These are phyloP conservation scores for Elasticomyces elasticus DNA, from an alignment of 495 filamentous ascomycete species.

Conservation along the genomic window DNA sequence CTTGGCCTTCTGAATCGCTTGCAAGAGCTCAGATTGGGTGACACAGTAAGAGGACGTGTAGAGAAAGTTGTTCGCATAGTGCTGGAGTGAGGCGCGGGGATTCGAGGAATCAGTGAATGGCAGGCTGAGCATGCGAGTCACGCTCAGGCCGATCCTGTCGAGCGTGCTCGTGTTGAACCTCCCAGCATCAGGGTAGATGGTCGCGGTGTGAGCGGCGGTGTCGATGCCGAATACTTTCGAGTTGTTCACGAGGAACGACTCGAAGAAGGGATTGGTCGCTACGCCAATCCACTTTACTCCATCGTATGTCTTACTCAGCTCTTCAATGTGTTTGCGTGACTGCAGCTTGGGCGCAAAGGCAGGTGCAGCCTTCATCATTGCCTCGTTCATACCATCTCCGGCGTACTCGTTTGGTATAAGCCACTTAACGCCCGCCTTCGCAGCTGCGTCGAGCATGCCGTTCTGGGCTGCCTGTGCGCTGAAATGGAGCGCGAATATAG, in stretches of 20 bases:
- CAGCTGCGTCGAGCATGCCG: slow-evolving; percentile 48
- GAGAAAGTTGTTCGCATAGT: slow-evolving; percentile 34
- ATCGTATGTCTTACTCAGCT: slow-evolving; percentile 1
- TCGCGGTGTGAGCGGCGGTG: not conserved
- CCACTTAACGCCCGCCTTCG: slow-evolving; percentile 48
- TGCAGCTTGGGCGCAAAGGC: not conserved
- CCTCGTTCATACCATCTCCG: not conserved
- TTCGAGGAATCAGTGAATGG: not conserved
- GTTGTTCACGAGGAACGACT: not conserved
- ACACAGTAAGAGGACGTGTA: slow-evolving; percentile 37
- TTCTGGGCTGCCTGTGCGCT: slow-evolving; percentile 38
- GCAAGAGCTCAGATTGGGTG: slow-evolving; percentile 41
- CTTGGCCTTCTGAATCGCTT: slow-evolving; percentile 40
- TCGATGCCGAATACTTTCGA: slow-evolving; percentile 4
- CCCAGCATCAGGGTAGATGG: not conserved
- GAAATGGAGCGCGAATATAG: slow-evolving; percentile 42
- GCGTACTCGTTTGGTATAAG: slow-evolving; percentile 48
- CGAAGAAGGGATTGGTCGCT: slow-evolving; percentile 2
- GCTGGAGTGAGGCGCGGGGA: slow-evolving; percentile 14
- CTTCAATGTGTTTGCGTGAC: slow-evolving; percentile 32
- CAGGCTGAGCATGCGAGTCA: slow-evolving; percentile 13
- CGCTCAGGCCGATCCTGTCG: not conserved
- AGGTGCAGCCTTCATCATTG: not conserved
- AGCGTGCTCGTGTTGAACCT: slow-evolving; percentile 1
- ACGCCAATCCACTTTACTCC: slow-evolving; percentile 11